phyloP scores from a whole-genome alignment of 495 filamentous ascomycete genomes.

The Penicillium atrosanguineum region DNA sequence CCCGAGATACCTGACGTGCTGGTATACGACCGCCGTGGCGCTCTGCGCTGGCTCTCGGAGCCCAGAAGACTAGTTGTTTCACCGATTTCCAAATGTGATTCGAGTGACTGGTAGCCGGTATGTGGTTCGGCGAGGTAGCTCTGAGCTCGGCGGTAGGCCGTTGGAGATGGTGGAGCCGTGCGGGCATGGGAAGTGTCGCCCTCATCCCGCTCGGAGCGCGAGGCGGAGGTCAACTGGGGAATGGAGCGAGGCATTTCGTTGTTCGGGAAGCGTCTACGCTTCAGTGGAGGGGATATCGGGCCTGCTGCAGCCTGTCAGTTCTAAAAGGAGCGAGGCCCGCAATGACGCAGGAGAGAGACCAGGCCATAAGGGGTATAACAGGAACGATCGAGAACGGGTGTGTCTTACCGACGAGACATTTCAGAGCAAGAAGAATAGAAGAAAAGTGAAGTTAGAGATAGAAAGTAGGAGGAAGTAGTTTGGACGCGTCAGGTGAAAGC shows the following conservation, averaged over 20 bases:
- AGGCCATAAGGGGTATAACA: not conserved
- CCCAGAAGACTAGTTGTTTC: slow-evolving; percentile 41
- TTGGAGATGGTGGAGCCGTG: slow-evolving; percentile 42
- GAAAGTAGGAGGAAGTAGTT: slow-evolving; percentile 3
- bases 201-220: slow-evolving; percentile 21
- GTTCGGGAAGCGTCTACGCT: slow-evolving; percentile 10
- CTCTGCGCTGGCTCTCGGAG: slow-evolving; percentile 16
- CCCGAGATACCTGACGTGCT: slow-evolving; percentile 34
- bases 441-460: not conserved
- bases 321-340: not conserved
- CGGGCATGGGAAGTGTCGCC: slow-evolving; percentile 18
- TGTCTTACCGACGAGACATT: not conserved
- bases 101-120: slow-evolving; percentile 38
- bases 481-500: slow-evolving; percentile 13
- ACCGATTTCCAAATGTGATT: slow-evolving; percentile 30
- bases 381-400: not conserved
- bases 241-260: slow-evolving; percentile 32
- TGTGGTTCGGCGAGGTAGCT: slow-evolving; percentile 38
- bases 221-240: slow-evolving; percentile 14
- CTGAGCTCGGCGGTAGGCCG: slow-evolving; percentile 33
- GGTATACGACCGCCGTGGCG: slow-evolving; percentile 41
- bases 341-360: not conserved
- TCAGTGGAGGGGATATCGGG: slow-evolving; percentile 2
- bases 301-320: slow-evolving; percentile 4
- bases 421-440: not conserved